phyloP scores from a whole-genome alignment of 208 protist species.

The Lotmaria passim region DNA sequence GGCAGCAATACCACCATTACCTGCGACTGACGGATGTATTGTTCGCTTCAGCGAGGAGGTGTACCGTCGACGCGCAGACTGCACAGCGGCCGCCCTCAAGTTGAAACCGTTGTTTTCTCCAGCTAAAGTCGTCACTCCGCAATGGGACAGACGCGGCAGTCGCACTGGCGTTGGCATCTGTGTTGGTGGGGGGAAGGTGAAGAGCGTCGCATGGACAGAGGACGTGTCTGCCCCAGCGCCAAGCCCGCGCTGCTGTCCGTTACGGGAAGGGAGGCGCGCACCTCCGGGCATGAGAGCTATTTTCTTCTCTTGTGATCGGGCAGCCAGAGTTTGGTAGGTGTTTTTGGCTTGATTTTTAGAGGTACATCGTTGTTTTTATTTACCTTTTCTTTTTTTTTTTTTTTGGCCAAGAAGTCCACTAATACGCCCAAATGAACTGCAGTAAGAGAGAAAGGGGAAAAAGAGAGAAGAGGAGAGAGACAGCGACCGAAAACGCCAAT shows the following conservation, averaged over 20 bases:
- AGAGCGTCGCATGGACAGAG: background rate
- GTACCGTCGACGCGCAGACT: conserved; percentile 1
- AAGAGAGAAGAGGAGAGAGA: too few species aligned
- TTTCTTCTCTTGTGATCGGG: background rate
- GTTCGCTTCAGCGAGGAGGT: conserved; percentile 15
- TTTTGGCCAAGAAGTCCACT: too few species aligned
- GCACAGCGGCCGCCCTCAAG: background rate
- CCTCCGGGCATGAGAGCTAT: background rate
- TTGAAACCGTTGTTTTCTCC: background rate
- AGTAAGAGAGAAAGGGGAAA: too few species aligned
- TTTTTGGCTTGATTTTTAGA: too few species aligned
- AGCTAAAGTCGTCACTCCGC: background rate
- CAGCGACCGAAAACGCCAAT: too few species aligned
- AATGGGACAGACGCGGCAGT: background rate
- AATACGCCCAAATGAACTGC: too few species aligned
- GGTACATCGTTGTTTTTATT: too few species aligned
- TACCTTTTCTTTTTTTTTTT: too few species aligned
- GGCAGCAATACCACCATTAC: too few species aligned
- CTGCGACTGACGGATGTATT: background rate
- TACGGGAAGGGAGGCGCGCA: conserved; percentile 4
- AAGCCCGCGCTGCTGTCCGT: background rate
- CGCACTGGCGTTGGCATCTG: background rate
- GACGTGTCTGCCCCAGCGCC: background rate
- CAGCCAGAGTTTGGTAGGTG: too few species aligned
- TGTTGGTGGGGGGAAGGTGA: background rate